Evolutionary conservation across 2,329 filamentous ascomycete species (phyloP), one percentile per base, ranked within the genome.

Genomic region (Talaromyces sp.): DNA sequence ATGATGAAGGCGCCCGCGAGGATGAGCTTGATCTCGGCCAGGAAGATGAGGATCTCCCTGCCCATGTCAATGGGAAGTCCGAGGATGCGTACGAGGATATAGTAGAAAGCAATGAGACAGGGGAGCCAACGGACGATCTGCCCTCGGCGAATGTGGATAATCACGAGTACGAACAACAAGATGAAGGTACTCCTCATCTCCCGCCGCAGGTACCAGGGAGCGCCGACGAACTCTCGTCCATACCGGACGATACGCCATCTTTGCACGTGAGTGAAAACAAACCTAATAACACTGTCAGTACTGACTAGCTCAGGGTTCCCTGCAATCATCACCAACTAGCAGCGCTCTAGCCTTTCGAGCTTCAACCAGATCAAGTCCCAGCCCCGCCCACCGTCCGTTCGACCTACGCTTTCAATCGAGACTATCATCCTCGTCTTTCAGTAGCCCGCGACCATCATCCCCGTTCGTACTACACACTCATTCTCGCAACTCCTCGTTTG

Each of bases 391-490:
- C 72, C 88, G 94, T 73, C 94, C 95, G 4, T 99, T 99, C 77
- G 95, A 99, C 75, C 88, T 92, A 69, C 89, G 95, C 64, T 99
- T 99, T 78, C 93, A 96, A 75, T 94, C 94, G 17, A 89, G 93
- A 58, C 87, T 97, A 66, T 88, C 89, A 10, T 87, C 89, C 15
- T 86, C 85, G 4, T 83, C 84, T 10, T 76, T 83, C 1, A 77
- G 78, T 15, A 88, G 88, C 29, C 88, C 91, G 36, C 86, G 93
- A 65, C 84, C 90, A 6, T 84, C 85, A 1, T 97, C 93, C 1
- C 93, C 93, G 1, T 91, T 89, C 13, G 91, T 96, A 70, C 81
- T 93, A 13, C 84, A 85, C n/a, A 77, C 84, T 2, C 91, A 95
- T 73, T 96, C 92, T 63, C 89, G 93, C 63, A 91, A 92, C 71